Evolutionary conservation across 164 flowering plant genomes (phyloP), one percentile per base, ranked within the genome.

Genomic region (Liquidambar formosana): DNA sequence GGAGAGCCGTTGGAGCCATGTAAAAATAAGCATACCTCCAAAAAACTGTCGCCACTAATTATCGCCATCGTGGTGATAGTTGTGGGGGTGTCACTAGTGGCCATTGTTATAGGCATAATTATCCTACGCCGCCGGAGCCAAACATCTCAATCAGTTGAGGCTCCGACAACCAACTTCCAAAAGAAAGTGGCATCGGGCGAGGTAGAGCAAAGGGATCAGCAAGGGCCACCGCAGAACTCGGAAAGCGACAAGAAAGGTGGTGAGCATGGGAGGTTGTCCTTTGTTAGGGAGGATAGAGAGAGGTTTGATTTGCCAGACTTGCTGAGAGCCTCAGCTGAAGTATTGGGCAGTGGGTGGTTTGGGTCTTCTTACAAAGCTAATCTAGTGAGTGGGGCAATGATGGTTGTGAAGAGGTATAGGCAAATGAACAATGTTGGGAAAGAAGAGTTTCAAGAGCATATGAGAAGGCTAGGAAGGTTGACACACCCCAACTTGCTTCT

Each of bases 371-470:
- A 91, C 65, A 92, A 90, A 81, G 96, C 98, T 0, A 78, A 71
- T 5, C 73, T 94, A n/a, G 10, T 54, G 26, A 73, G 46, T 66
- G 97, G 96, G 11, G 61, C 74, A 5, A 65, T 79, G 18, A 54
- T 88, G 76, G 97, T 90, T 46, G 97, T 94, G 23, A 92, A 92
- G 84, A 88, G 97, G 75, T 90, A 77, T 73, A 88, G 73, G 71
- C 84, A 88, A 38, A 90, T 94, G 98, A 94, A 86, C 62, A 86
- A 84, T 61, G 84, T 85, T 1, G 89, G 85, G 0, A 86, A 70
- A 69, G 95, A 89, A 25, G 97, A 88, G 58, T 94, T 94, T 68
- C 86, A 88, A 44, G 91, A 89, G 57, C 93, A 94, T 54, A 89
- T 94, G 97, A 89, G 87, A 65, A 85, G 91, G 73, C 25, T 94